Evolutionary conservation across 73 alveolate species (phyloP), one percentile per base, ranked within the genome.

Genomic region (Blepharisma stoltei): DNA sequence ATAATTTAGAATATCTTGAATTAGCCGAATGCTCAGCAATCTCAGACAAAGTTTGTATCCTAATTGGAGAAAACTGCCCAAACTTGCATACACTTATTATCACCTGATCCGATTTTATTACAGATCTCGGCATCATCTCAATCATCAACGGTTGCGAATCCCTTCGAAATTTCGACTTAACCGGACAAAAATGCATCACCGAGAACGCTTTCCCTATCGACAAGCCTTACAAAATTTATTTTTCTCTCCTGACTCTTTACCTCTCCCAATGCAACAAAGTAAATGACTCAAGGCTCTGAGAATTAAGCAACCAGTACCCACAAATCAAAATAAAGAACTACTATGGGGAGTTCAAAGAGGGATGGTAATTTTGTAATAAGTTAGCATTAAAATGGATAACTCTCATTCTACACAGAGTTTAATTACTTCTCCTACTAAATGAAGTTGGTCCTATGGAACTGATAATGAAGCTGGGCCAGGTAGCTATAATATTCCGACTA

Each of bases 311-410:
- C 11, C 18, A 25, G 73, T 60, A 60, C 46, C 49, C 73, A 14
- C 18, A 38, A 38, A 60, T 60, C 23, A 60, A 60, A 25, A 60
- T 60, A n/a, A 60, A 60, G 73, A 60, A 60, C 73, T 60, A 60
- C 5, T 60, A 60, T 60, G 73, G 73, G 23, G 73, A 60, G 46
- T 60, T 60, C 5, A 60, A 60, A 60, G 73, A 60, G 23, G 73
- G 73, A 5, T 60, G 73, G 73, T 32, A 32, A 32, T 32, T 32
- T 32, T 32, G 41, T 32, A 32, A 32, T 32, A 32, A 32, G 41
- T 32, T 32, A 32, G 41, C 41, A 32, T 32, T 32, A 32, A 32
- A 32, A 32, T 32, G 41, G 41, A 32, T 32, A 32, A 32, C 41
- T 32, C 41, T 32, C 41, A 32, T 32, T 32, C 41, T 32, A 32